phyloP scores from a whole-genome alignment of 805 yeast species.

The Wickerhamiella bombiphila region DNA sequence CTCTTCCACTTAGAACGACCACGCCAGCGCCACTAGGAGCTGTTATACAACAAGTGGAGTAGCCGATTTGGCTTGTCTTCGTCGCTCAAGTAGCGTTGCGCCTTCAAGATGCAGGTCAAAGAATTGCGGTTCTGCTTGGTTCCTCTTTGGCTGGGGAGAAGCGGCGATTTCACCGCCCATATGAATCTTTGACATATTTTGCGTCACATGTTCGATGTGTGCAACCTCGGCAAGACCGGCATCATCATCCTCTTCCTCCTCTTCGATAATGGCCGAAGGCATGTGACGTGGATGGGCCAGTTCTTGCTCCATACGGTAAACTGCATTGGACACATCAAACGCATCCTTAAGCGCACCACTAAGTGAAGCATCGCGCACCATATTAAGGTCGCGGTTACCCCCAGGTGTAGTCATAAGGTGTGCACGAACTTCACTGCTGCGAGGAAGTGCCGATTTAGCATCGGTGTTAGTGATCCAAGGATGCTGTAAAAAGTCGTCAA shows the following conservation, averaged over 20 bases:
- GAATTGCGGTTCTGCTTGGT: conserved; percentile 13
- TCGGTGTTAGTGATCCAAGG: conserved; percentile 48
- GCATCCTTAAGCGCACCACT: conserved; percentile 75
- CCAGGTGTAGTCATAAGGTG: conserved; percentile 6
- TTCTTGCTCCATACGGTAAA: conserved; percentile 67
- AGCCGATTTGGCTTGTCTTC: conserved; percentile 21
- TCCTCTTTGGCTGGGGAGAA: conserved; percentile 1
- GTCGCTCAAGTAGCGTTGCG: conserved; percentile 45
- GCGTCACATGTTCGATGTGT: conserved; percentile 12
- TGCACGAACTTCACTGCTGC: conserved; percentile 15
- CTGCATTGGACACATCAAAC: conserved; percentile 74
- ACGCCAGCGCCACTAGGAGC: too few species aligned
- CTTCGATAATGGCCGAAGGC: conserved; percentile 19
- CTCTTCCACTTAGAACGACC: too few species aligned
- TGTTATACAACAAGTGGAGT: conserved; percentile 7
- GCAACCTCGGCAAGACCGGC: conserved; percentile 9
- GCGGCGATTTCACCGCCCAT: conserved; percentile 1
- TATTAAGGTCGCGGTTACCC: conserved; percentile 5
- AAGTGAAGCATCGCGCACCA: conserved; percentile 37
- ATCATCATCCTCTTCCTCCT: conserved; percentile 21
- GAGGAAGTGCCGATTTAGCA: conserved; percentile 12
- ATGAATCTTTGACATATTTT: conserved; percentile 8
- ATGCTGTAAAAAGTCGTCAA: conserved; percentile 55
- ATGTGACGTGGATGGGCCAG: conserved; percentile 23
- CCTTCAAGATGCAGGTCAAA: conserved; percentile 52